These are phyloP conservation scores for Sporisorium reilianum DNA, from an alignment of 1,284 basidiomycete species.

Conservation along the genomic window DNA sequence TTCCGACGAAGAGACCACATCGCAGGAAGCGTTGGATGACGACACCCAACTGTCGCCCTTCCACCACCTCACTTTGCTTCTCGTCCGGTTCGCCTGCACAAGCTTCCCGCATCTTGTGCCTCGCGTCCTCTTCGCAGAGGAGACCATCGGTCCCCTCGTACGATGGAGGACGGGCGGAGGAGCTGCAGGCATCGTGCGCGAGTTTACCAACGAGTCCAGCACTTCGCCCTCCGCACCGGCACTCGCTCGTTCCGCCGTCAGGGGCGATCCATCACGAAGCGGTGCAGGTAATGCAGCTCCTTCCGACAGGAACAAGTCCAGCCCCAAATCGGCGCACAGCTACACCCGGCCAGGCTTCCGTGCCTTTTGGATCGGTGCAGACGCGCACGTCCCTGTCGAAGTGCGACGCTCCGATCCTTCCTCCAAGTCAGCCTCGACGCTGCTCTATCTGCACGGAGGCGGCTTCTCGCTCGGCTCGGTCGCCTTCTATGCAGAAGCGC, in stretches of 20 bases:
- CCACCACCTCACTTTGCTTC: conserved; percentile 61
- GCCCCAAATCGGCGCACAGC: neutral
- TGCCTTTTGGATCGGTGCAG: conserved; percentile 64
- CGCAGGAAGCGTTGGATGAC: conserved; percentile 23
- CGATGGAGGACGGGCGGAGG: conserved; percentile 67
- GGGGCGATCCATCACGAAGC: conserved; percentile 2
- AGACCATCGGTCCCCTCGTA: conserved; percentile 66
- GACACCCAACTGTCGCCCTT: conserved; percentile 57
- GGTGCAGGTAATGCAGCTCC: conserved; percentile 5
- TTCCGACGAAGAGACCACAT: conserved; percentile 28
- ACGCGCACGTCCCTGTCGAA: conserved; percentile 41
- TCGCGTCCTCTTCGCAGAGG: conserved; percentile 63
- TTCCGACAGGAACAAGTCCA: conserved; percentile 6
- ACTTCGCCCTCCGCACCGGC: neutral
- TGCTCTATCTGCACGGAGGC: conserved; percentile 67
- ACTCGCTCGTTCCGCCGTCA: neutral
- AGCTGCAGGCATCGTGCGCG: conserved; percentile 50
- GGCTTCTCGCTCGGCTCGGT: conserved; percentile 68
- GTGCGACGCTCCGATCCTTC: conserved; percentile 37
- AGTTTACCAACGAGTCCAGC: conserved; percentile 39
- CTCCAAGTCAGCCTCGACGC: conserved; percentile 49
- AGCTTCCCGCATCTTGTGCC: conserved; percentile 66
- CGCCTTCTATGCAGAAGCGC: conserved; percentile 67
- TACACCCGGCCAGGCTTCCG: conserved; percentile 48
- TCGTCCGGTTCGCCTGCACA: conserved; percentile 61